A percentile compares a stretch with the other conserved stretches of the same genome.
phyloP scores from a whole-genome alignment of 1,284 basidiomycete species.

The Fomes fomentarius region DNA sequence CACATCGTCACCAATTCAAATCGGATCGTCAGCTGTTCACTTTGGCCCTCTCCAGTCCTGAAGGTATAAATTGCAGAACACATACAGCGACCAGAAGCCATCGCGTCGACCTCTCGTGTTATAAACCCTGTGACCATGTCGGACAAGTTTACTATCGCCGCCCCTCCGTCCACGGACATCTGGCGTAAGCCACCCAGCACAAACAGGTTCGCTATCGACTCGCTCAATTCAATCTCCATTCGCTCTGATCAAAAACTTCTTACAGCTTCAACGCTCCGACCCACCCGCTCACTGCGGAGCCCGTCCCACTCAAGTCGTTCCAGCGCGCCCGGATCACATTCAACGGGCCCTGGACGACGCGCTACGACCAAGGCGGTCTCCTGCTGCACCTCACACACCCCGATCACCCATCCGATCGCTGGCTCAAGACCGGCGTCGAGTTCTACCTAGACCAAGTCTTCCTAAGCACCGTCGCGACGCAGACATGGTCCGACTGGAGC shows the following conservation, averaged over 20 bases:
- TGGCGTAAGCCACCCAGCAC: constrained; percentile 3
- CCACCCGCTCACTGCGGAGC: neutral
- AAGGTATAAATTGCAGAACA: too few species aligned
- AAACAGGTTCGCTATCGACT: neutral
- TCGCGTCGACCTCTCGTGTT: too few species aligned
- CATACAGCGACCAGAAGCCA: too few species aligned
- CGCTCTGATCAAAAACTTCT: neutral
- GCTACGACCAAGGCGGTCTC: constrained; percentile 1
- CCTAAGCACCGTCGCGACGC: constrained; percentile 2
- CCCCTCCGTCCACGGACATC: neutral
- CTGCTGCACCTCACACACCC: neutral
- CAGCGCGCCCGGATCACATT: neutral
- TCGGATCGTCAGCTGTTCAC: too few species aligned
- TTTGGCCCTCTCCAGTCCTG: too few species aligned
- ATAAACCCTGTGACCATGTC: too few species aligned
- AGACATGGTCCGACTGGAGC: constrained; percentile 1
- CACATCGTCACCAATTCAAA: too few species aligned
- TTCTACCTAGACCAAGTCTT: constrained; percentile 3
- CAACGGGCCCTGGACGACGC: neutral
- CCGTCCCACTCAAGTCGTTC: neutral
- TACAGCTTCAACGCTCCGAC: neutral
- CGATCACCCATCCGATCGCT: neutral
- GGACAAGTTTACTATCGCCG: neutral
- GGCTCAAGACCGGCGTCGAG: constrained; percentile 6
- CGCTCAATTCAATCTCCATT: too few species aligned